Evolutionary conservation across 768 basidiomycete species (phyloP).

Genomic region (Lactifluus rugatus): DNA sequence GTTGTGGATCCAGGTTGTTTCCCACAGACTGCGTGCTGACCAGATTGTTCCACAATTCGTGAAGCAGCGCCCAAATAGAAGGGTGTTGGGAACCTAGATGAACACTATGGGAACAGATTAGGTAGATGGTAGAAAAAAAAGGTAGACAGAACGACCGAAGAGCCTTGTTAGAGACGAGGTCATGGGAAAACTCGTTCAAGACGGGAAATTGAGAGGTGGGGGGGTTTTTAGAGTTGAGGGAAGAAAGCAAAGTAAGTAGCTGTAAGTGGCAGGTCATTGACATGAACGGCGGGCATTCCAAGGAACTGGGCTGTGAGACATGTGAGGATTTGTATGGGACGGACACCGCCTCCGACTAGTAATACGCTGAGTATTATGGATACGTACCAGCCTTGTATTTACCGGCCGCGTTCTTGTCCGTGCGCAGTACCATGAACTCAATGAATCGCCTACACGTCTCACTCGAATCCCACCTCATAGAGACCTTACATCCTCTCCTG

Average conservation of each 20-base stretch:
- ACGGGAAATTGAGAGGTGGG: background rate
- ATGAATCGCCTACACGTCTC: constrained; percentile 45
- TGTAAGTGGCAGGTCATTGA: constrained; percentile 1
- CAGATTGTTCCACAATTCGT: constrained; percentile 38
- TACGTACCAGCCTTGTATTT: background rate
- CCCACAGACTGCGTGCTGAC: constrained; percentile 21
- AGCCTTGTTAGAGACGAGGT: constrained; percentile 9
- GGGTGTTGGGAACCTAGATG: constrained; percentile 10
- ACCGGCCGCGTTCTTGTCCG: background rate
- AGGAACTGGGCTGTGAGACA: too few relatives aligned
- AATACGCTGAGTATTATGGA: background rate
- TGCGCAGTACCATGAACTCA: too few relatives aligned
- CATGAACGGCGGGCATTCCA: background rate
- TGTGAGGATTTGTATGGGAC: too few relatives aligned
- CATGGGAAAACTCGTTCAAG: constrained; percentile 7
- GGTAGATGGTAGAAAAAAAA: background rate
- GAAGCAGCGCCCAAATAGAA: constrained; percentile 15
- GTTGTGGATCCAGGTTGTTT: constrained; percentile 36
- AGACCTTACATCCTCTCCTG: constrained; percentile 37
- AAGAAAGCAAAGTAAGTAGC: constrained; percentile 1
- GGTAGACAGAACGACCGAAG: constrained; percentile 7
- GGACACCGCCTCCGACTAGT: background rate
- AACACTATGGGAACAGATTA: constrained; percentile 1
- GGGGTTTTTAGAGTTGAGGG: background rate
- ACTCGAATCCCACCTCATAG: constrained; percentile 52